These are phyloP conservation scores for Rubroboletus pulcherrimus DNA, from an alignment of 768 basidiomycete species.

Conservation along the genomic window DNA sequence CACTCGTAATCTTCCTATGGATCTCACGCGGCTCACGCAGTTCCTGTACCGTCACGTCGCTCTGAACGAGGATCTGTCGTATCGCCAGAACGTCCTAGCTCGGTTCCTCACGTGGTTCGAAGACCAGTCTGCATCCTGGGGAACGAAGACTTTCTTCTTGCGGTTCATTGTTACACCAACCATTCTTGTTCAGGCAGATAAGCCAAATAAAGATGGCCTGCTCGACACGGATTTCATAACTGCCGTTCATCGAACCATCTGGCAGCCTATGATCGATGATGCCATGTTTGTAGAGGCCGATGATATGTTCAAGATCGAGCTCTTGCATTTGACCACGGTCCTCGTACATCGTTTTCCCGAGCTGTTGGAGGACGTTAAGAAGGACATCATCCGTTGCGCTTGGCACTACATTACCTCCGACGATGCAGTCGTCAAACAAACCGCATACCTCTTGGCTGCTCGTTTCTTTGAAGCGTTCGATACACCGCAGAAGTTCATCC, in stretches of 20 bases:
- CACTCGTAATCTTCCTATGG: slow-evolving; percentile 75
- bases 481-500: slow-evolving; percentile 85
- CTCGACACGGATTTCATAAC: slow-evolving; percentile 69
- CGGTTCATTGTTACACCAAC: slow-evolving; percentile 87
- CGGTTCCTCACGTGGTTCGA: slow-evolving; percentile 87
- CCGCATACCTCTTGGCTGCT: slow-evolving; percentile 85
- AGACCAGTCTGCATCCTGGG: slow-evolving; percentile 55
- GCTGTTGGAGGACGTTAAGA: slow-evolving; percentile 78
- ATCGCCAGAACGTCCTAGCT: slow-evolving; percentile 77
- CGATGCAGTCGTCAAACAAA: slow-evolving; percentile 90
- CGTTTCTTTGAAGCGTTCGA: slow-evolving; percentile 89
- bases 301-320: slow-evolving; percentile 87
- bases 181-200: slow-evolving; percentile 70
- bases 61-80: slow-evolving; percentile 58
- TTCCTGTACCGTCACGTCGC: slow-evolving; percentile 89
- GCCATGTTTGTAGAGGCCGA: slow-evolving; percentile 55
- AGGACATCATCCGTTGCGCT: slow-evolving; percentile 90
- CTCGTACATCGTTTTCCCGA: slow-evolving; percentile 81
- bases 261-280: slow-evolving; percentile 70
- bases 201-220: slow-evolving; percentile 52
- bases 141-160: slow-evolving; percentile 75
- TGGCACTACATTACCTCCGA: slow-evolving; percentile 86
- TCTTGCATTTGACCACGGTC: slow-evolving; percentile 83
- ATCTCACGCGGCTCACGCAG: slow-evolving; percentile 70
- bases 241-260: slow-evolving; percentile 69